Base-by-base conservation (phyloP, 1,284 basidiomycete species). In the Sphagnurus paluster region DNA sequence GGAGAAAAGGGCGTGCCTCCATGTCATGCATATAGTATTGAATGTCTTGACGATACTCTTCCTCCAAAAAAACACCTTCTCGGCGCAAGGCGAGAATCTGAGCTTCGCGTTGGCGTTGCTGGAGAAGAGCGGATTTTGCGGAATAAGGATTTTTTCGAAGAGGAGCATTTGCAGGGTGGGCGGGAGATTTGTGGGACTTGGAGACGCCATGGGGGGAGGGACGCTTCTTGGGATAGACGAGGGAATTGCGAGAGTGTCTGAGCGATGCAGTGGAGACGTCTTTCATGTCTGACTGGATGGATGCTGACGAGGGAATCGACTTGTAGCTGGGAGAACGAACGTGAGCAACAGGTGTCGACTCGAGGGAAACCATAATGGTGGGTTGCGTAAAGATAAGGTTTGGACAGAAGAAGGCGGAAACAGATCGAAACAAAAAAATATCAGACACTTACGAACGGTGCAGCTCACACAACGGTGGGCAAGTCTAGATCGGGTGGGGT, bases 21-120 rank as follows among this genome's bases (percentile, higher is more conserved):
- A 98, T 95, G 62, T 90, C 82, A 64, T 89, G 87, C 96, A 99
- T 98, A 71, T 98, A 96, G 49, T 76, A 79, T 47, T 85, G 77
- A 53, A 97, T 93, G 63, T 99, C 97, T 30, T 95, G 90, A 40
- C 87, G 82, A 65, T 99, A 99, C 68, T 99, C 97, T 60, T 93
- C 90, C 70, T 99, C 97, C 53, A 90, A 65, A 44, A 84, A 72
- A 47, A 87, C 76, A 34, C 82, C 83, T 58, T 88, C 82, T 58
- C 79, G 72, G 36, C 84, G 77, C 53, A 87, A 70, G 19, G 84
- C 83, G 39, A 75, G 64, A 23, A 87, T 76, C 55, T 86, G 84
- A 10, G 76, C 74, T 49, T 85, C 80, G 45, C 85, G 82, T 56
- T 84, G 82, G 43, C 79, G 79, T 59, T 85, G 82, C 42, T 80